A percentile compares a stretch with the other conserved stretches of the same genome.
Evolutionary conservation across 1,139 yeast species (phyloP).

Genomic region (Suhomyces bokatorum): DNA sequence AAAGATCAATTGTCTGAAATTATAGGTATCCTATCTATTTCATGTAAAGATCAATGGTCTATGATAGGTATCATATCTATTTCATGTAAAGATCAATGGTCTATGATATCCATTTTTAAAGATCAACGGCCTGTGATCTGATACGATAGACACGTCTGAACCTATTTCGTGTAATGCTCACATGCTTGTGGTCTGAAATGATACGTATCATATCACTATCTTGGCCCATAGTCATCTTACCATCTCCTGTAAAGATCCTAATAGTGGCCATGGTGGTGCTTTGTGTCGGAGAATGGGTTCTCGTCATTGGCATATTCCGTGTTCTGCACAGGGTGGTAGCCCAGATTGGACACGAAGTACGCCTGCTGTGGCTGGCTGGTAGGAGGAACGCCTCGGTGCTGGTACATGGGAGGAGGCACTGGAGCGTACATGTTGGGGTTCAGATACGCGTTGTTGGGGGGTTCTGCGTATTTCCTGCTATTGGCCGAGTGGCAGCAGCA

Average conservation of each 20-base stretch:
- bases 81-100: no score
- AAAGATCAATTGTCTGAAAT: no score
- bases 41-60: no score
- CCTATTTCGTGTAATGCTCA: no score
- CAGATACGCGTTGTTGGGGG: conserved; percentile 24
- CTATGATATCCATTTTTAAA: no score
- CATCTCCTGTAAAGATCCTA: not conserved
- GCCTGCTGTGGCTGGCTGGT: conserved; percentile 19
- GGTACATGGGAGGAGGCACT: conserved; percentile 25
- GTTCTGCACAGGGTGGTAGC: conserved; percentile 17
- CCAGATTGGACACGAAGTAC: conserved; percentile 17
- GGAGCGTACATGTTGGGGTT: conserved; percentile 44
- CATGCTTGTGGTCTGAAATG: no score
- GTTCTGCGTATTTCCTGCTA: conserved; percentile 18
- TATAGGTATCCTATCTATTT: no score
- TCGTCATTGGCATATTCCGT: conserved; percentile 13
- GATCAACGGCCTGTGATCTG: no score
- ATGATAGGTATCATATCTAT: no score
- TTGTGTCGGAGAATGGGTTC: conserved; percentile 16
- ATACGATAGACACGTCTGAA: no score
- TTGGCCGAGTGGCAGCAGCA: conserved; percentile 43
- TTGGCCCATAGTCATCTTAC: no score
- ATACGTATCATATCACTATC: no score
- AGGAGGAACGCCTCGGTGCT: conserved; percentile 9
- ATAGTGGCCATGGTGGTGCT: conserved; percentile 1